Percentiles rank a stretch among this genome's conserved stretches.
Conservation (phyloP, 2,329 filamentous ascomycete genomes). For the Aspergillus jensenii region DNA sequence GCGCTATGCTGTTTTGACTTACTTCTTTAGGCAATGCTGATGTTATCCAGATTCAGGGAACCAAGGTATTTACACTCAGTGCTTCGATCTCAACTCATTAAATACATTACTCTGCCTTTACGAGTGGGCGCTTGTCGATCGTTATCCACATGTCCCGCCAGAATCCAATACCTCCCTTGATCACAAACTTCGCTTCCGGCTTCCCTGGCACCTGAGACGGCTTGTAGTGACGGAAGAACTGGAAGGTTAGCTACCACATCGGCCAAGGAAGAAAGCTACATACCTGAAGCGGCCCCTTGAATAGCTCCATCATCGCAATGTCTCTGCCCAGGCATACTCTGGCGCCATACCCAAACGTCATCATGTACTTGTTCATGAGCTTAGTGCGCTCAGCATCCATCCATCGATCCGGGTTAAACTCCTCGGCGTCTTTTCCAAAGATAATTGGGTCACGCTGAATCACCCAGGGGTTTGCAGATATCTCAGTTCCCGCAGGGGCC, state of each 20-base stretch:
- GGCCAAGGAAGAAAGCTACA: background rate
- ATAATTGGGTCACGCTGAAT: conserved; percentile 47
- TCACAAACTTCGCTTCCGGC: conserved; percentile 27
- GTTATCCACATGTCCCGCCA: conserved; percentile 35
- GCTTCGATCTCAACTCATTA: background rate
- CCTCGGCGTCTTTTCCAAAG: conserved; percentile 42
- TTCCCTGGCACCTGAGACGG: conserved; percentile 22
- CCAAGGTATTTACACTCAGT: background rate
- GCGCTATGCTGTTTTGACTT: background rate
- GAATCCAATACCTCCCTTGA: conserved; percentile 36
- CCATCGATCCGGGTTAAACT: conserved; percentile 46
- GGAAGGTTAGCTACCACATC: background rate
- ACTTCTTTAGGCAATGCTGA: background rate
- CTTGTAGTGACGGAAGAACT: conserved; percentile 35
- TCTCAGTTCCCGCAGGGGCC: conserved; percentile 44
- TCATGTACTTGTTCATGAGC: conserved; percentile 48
- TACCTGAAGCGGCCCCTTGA: conserved; percentile 43
- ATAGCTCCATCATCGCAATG: conserved; percentile 55
- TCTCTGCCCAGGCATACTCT: conserved; percentile 51
- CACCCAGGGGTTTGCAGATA: conserved; percentile 50
- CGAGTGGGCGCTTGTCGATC: conserved; percentile 26
- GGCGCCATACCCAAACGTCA: conserved; percentile 53
- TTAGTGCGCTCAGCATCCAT: conserved; percentile 38
- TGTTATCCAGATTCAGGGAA: background rate
- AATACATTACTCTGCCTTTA: conserved; percentile 8